Base-by-base conservation (phyloP, 1,284 basidiomycete genomes). In the Apiotrichum brassicae region DNA sequence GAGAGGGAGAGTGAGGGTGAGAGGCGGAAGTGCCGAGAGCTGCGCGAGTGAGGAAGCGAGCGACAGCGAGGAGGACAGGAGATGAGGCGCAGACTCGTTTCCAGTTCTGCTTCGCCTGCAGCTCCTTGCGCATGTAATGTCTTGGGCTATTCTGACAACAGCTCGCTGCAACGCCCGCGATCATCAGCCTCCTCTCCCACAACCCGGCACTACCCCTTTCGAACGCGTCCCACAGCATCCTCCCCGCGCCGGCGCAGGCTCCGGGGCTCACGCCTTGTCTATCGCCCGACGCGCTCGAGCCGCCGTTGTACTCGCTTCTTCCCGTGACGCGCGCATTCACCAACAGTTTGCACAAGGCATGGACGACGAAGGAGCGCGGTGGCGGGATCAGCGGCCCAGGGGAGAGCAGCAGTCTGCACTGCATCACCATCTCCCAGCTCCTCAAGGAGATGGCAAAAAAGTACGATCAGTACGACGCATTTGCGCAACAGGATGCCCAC, bases 391-490 rank as follows among this genome's bases (percentile, higher is more conserved):
- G 50, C 11, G 66, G 67, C 2, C 32, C 58, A 8, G 48, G 52
- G 11, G 65, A 68, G 54, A 61, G 57, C 22, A 45, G 49, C 36
- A 58, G 53, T 11, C 54, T 59, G 2, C 49, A 59, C 35, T 51
- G 51, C 18, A 64, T 76, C 60, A 60, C 58, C 19, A 43, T 69
- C 8, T 64, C 85, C 63, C 76, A 79, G 24, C 68, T 93, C 34
- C 73, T 94, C 14, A 70, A 77, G 20, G 78, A 81, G 22, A 76
- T 95, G 20, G 86, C 88, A 1, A 77, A 78, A 58, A 94, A 94
- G 72, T 88, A 92, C 67, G 87, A 91, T 60, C 92, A 97, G 63
- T 97, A 94, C 65, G 81, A 88, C 42, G 90, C 92, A 48, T 70
- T 63, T 52, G 58, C 54, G 18, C 92, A 97, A 70, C 92, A 97